phyloP scores from a whole-genome alignment of 1,284 basidiomycete genomes.

The Inonotus hispidus region DNA sequence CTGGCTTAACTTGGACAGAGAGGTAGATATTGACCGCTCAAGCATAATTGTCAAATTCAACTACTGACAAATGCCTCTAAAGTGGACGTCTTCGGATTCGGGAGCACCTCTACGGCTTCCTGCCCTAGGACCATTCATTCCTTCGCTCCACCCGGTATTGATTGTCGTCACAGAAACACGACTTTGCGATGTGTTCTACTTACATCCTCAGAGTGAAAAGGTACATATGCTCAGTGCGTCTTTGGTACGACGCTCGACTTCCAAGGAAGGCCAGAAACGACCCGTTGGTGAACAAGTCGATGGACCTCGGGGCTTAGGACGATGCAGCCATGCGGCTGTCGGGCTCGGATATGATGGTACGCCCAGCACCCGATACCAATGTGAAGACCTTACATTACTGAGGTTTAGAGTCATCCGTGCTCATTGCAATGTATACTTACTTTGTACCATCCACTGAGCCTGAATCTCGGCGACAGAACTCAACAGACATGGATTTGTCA shows the following conservation, averaged over 20 bases:
- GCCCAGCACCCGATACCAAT: neutral
- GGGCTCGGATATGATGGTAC: slow-evolving; percentile 60
- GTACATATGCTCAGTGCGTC: slow-evolving; percentile 22
- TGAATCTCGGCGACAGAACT: slow-evolving; percentile 28
- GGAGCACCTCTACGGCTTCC: slow-evolving; percentile 29
- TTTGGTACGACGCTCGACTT: slow-evolving; percentile 9
- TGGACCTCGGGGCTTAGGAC: slow-evolving; percentile 37
- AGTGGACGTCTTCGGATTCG: slow-evolving; percentile 30
- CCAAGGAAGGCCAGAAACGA: slow-evolving; percentile 4
- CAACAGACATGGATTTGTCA: slow-evolving; percentile 42
- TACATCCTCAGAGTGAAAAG: slow-evolving; percentile 21
- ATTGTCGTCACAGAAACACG: slow-evolving; percentile 31
- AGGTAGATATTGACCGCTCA: slow-evolving; percentile 35
- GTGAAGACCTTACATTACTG: slow-evolving; percentile 2
- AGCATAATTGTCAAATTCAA: neutral
- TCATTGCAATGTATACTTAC: slow-evolving; percentile 60
- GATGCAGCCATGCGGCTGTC: slow-evolving; percentile 58
- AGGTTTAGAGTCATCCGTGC: slow-evolving; percentile 48
- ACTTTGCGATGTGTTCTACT: slow-evolving; percentile 24
- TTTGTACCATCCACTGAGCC: slow-evolving; percentile 33
- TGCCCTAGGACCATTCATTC: slow-evolving; percentile 27
- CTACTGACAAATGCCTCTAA: slow-evolving; percentile 11
- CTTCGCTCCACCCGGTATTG: slow-evolving; percentile 24
- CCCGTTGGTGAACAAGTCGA: slow-evolving; percentile 28
- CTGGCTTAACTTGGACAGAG: slow-evolving; percentile 57